Percentiles rank a stretch among this genome's conserved stretches.
Conservation (phyloP, 164 flowering plant species). For the Taxillus chinensis region DNA sequence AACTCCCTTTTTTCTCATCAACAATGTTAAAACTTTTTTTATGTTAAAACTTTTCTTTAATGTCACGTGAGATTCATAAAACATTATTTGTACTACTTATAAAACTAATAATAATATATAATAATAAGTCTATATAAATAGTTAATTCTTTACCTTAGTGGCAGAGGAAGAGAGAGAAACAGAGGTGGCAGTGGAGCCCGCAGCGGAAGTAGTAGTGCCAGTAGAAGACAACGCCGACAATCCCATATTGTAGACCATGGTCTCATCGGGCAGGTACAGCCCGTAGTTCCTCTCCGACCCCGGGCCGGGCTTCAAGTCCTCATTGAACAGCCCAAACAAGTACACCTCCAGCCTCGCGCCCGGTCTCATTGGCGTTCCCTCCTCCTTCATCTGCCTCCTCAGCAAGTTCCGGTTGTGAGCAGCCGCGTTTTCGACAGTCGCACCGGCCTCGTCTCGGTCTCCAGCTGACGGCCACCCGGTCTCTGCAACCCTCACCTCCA, state of each 20-base stretch:
- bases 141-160: not conserved
- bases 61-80: too few relatives aligned
- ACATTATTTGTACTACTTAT: too few relatives aligned
- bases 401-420: conserved; percentile 60
- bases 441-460: conserved; percentile 65
- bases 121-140: too few relatives aligned
- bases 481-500: conserved; percentile 78
- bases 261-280: conserved; percentile 72
- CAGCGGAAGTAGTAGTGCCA: conserved; percentile 6
- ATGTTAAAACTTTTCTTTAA: too few relatives aligned
- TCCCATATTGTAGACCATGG: conserved; percentile 82
- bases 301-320: conserved; percentile 83
- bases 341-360: conserved; percentile 56
- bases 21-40: too few relatives aligned
- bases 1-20: too few relatives aligned
- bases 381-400: conserved; percentile 49
- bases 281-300: conserved; percentile 93
- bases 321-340: conserved; percentile 86
- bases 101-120: too few relatives aligned
- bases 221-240: conserved; percentile 28
- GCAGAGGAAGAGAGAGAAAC: conserved; percentile 25
- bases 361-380: conserved; percentile 89
- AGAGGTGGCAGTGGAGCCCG: conserved; percentile 8
- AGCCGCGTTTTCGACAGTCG: conserved; percentile 61
- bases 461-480: conserved; percentile 99